A percentile compares a stretch with the other conserved stretches of the same genome.
phyloP scores from a whole-genome alignment of 352 stramenopile species.

The Phytophthora brassicae region DNA sequence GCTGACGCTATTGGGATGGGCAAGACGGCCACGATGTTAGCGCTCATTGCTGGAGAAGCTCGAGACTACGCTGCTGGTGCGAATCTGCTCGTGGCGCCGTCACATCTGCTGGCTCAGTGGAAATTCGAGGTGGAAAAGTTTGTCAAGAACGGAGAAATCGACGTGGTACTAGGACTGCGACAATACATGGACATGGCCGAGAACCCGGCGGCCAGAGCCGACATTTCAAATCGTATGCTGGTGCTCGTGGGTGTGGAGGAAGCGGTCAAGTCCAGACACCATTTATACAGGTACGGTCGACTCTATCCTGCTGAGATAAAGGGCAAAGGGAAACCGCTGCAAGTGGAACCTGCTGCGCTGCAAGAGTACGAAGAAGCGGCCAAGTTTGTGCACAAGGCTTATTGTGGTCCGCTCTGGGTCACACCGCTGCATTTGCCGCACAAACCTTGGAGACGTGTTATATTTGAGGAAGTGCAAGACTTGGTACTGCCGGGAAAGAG shows the following conservation, averaged over 20 bases:
- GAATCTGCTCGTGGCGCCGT: conserved; percentile 77
- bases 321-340: conserved; percentile 35
- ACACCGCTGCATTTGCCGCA: conserved; percentile 61
- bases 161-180: conserved; percentile 67
- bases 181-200: conserved; percentile 54
- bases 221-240: conserved; percentile 78
- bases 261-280: conserved; percentile 56
- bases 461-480: conserved; percentile 90
- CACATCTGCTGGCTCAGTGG: conserved; percentile 83
- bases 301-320: conserved; percentile 53
- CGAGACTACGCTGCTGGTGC: conserved; percentile 47
- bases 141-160: conserved; percentile 57
- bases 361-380: conserved; percentile 71
- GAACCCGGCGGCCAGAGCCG: conserved; percentile 21
- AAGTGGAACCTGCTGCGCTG: conserved; percentile 45
- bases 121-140: conserved; percentile 82
- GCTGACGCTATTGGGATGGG: conserved; percentile 84
- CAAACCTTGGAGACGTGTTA: conserved; percentile 73
- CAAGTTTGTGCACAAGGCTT: conserved; percentile 83
- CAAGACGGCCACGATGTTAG: conserved; percentile 84
- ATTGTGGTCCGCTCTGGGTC: conserved; percentile 73
- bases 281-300: conserved; percentile 66
- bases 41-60: conserved; percentile 66
- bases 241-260: conserved; percentile 81
- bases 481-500: conserved; percentile 71